Percentiles rank a stretch among this genome's conserved stretches.
Evolutionary conservation across 305 asterid species (phyloP).

Genomic region (Stenogyne calaminthoides): DNA sequence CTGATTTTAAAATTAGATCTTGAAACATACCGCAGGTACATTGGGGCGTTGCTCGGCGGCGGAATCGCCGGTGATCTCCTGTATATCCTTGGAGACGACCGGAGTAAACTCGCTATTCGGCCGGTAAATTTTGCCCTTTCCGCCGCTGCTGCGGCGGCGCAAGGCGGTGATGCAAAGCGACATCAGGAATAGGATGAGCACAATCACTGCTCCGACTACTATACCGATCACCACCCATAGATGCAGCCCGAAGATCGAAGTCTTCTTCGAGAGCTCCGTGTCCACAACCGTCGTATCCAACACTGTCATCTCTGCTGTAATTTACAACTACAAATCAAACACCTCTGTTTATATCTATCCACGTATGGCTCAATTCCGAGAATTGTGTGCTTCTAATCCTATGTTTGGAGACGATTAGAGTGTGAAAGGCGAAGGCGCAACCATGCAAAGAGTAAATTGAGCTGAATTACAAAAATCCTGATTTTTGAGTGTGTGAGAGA

Average conservation of each 20-base stretch:
- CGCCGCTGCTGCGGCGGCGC: slow-evolving; percentile 44
- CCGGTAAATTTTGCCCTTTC: slow-evolving; percentile 43
- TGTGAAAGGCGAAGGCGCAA: background rate
- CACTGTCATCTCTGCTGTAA: slow-evolving; percentile 36
- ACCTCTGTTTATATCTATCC: background rate
- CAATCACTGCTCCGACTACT: slow-evolving; percentile 58
- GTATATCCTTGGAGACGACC: slow-evolving; percentile 68
- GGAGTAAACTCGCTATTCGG: slow-evolving; percentile 53
- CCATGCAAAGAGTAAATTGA: slow-evolving; percentile 35
- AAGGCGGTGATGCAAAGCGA: slow-evolving; percentile 61
- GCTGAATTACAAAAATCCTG: slow-evolving; percentile 21
- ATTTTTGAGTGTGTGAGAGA: background rate
- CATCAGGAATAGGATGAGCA: slow-evolving; percentile 49
- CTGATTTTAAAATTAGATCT: background rate
- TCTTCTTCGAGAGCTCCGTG: slow-evolving; percentile 54
- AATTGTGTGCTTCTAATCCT: background rate
- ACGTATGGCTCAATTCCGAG: background rate
- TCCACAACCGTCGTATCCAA: slow-evolving; percentile 45
- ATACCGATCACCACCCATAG: slow-evolving; percentile 71
- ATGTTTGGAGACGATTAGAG: background rate
- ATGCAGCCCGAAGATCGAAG: slow-evolving; percentile 67
- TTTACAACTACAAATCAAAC: slow-evolving; percentile 8
- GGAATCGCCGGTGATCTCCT: slow-evolving; percentile 59
- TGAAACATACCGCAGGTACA: slow-evolving; percentile 48
- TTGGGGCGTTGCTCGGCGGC: slow-evolving; percentile 58